phyloP scores from a whole-genome alignment of 768 basidiomycete genomes.

The Cytidiella melzeri region DNA sequence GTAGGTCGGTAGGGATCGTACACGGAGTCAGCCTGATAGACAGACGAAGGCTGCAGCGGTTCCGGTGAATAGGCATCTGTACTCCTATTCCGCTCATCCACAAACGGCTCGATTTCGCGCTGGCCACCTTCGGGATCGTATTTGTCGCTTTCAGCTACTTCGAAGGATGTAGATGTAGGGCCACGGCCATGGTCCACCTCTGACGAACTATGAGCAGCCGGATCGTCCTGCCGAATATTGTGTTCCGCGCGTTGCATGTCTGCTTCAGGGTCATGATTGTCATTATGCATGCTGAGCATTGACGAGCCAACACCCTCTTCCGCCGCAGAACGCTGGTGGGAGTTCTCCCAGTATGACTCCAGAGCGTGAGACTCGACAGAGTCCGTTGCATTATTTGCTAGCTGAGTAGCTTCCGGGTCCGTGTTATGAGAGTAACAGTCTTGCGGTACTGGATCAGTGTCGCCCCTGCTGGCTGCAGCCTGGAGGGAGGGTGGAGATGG shows the following conservation, averaged over 20 bases:
- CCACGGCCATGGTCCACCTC: too few species aligned
- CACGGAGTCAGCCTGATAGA: not conserved
- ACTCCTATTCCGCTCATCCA: too few species aligned
- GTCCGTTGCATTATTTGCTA: not conserved
- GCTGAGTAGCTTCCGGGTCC: not conserved
- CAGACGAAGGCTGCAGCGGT: too few species aligned
- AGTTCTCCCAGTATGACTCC: not conserved
- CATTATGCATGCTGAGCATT: not conserved
- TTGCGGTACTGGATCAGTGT: too few species aligned
- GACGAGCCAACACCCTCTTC: not conserved
- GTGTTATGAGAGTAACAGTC: not conserved
- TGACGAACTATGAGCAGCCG: too few species aligned
- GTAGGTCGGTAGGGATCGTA: constrained; percentile 9
- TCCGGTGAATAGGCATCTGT: too few species aligned
- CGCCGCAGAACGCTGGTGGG: not conserved
- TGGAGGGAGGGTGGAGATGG: not conserved
- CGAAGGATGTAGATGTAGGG: too few species aligned
- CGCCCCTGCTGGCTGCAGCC: too few species aligned
- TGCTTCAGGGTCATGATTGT: not conserved
- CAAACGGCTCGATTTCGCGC: too few species aligned
- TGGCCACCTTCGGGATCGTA: too few species aligned
- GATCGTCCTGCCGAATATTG: too few species aligned
- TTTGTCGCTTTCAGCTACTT: too few species aligned
- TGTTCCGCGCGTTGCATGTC: not conserved
- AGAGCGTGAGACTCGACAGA: not conserved